Evolutionary conservation across 176 grass and related monocot species (phyloP), one percentile per base, ranked within the genome.

Genomic region (Musa troglodytarum): DNA sequence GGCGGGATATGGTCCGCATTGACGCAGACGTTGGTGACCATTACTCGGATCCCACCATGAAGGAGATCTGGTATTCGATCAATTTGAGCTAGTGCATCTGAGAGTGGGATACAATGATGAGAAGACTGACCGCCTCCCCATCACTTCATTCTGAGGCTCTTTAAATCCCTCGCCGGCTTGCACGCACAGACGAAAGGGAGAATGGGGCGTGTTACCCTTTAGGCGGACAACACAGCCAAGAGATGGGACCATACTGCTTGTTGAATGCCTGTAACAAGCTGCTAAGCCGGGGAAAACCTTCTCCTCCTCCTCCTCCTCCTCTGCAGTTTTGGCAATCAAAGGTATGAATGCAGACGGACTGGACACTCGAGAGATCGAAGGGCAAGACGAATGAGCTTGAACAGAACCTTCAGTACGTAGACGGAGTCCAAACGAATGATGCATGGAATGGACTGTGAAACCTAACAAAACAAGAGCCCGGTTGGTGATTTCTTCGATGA

Each of bases 11-110:
- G 67, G 67, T 43, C 67, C 34, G 28, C 67, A 11, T 69, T 69
- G 67, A 69, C 67, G 67, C 14, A 14, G 67, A 69, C 67, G 28
- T 69, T 69, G 4, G 67, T 69, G 67, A 16, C 11, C 67, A 69
- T 69, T 69, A 29, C 67, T 69, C 67, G 26, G 67, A 69, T 69
- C 67, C 67, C 67, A 69, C 67, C 67, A n/a, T 49, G 5, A 17
- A 19, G 34, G 34, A 19, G 11, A 17, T 14, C 12, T 69, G 16
- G 67, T 49, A 49, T 69, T 21, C 7, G 15, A 61, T 61, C 57
- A 61, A 61, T 7, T 61, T 20, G 57, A n/a, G 57, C 19, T 7
- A 61, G 57, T 61, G 57, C 34, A 43, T 6, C 4, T 61, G 57
- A 17, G 57, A 61, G 57, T 61, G 57, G 34, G 34, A 6, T 43